These are phyloP conservation scores for Cutaneotrichosporon mucoides DNA, from an alignment of 1,284 basidiomycete species.

Conservation along the genomic window DNA sequence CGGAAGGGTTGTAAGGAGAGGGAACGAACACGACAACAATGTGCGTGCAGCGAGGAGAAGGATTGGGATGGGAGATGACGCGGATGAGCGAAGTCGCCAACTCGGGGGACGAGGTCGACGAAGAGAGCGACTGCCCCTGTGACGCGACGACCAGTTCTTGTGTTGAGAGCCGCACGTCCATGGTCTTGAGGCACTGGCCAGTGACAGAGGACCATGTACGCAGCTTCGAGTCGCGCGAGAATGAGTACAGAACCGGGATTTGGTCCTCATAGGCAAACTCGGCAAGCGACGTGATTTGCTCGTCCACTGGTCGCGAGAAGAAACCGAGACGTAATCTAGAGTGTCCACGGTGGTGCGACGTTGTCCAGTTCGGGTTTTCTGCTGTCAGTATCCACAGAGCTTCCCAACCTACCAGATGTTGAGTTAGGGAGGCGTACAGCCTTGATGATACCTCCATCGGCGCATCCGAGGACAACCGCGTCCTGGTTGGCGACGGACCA, in stretches of 20 bases:
- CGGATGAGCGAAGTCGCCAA: slow-evolving; percentile 33
- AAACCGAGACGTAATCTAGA: slow-evolving; percentile 35
- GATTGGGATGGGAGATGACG: slow-evolving; percentile 34
- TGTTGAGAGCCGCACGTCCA: slow-evolving; percentile 38
- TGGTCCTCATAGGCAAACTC: slow-evolving; percentile 47
- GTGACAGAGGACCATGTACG: slow-evolving; percentile 61
- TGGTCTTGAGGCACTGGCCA: slow-evolving; percentile 41
- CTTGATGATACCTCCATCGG: slow-evolving; percentile 66
- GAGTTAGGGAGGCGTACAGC: slow-evolving; percentile 52
- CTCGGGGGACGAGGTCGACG: slow-evolving; percentile 9
- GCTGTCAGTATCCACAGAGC: slow-evolving; percentile 5
- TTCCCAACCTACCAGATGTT: slow-evolving; percentile 24
- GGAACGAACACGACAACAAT: slow-evolving; percentile 45
- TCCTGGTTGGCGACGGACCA: slow-evolving; percentile 68
- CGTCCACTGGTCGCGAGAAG: slow-evolving; percentile 37
- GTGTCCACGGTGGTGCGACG: slow-evolving; percentile 34
- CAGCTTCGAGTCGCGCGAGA: slow-evolving; percentile 81
- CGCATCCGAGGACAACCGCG: slow-evolving; percentile 62
- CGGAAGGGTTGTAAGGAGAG: slow-evolving; percentile 30
- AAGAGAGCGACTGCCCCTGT: not conserved
- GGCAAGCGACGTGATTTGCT: slow-evolving; percentile 38
- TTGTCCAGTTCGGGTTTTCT: slow-evolving; percentile 29
- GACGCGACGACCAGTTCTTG: slow-evolving; percentile 4
- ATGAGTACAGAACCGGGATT: slow-evolving; percentile 68
- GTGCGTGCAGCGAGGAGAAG: slow-evolving; percentile 37